Conservation (phyloP, 2,329 filamentous ascomycete genomes). For the Samsoniella hepiali region DNA sequence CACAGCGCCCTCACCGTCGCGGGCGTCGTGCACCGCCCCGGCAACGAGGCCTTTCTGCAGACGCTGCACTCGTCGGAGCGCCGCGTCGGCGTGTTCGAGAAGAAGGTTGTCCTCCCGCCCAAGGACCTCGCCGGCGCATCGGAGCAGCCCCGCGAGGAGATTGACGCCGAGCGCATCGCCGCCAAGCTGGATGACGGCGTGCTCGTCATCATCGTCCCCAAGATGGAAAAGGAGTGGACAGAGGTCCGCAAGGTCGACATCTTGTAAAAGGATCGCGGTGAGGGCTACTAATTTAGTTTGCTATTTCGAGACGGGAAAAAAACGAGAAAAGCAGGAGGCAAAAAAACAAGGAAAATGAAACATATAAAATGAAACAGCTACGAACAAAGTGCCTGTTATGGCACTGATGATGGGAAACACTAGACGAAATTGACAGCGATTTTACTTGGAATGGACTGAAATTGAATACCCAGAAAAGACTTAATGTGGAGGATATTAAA, state of each 20-base stretch:
- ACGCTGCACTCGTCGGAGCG: conserved; percentile 63
- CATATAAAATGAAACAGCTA: neutral
- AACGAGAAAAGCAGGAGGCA: neutral
- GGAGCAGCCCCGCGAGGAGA: conserved; percentile 39
- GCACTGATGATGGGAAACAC: neutral
- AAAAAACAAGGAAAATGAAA: neutral
- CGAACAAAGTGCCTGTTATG: neutral
- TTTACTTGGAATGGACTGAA: too few relatives aligned
- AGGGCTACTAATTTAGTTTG: neutral
- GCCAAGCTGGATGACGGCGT: conserved; percentile 79
- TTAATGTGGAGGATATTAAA: conserved; percentile 10
- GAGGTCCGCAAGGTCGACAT: conserved; percentile 60
- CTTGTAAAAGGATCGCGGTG: conserved; percentile 33
- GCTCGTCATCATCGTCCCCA: conserved; percentile 72
- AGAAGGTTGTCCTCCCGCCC: conserved; percentile 61
- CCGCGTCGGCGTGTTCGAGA: conserved; percentile 71
- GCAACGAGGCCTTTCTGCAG: conserved; percentile 65
- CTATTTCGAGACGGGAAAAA: neutral
- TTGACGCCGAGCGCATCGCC: conserved; percentile 65
- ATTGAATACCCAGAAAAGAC: neutral
- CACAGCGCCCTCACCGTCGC: conserved; percentile 62
- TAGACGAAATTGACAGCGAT: neutral
- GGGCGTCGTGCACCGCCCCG: conserved; percentile 70
- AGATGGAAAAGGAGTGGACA: conserved; percentile 64
- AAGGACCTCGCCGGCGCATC: conserved; percentile 36